Evolutionary conservation across 768 basidiomycete species (phyloP).

Genomic region (Collybia sp.): DNA sequence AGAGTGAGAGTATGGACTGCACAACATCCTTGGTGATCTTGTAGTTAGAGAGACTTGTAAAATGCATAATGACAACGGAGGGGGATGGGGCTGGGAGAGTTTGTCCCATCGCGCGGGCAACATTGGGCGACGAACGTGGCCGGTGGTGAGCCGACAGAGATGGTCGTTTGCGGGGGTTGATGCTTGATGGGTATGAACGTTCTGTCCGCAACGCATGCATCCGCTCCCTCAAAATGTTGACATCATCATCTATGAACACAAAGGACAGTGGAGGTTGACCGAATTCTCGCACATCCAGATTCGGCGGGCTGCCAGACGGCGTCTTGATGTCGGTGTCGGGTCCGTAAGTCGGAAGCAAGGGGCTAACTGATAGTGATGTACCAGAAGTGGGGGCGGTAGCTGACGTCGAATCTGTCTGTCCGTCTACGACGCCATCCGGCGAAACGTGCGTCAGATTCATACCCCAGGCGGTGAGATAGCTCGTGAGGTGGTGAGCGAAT

Average conservation of each 20-base stretch:
- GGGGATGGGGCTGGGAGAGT: slow-evolving; percentile 20
- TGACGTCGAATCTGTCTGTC: slow-evolving; percentile 15
- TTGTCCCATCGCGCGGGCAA: slow-evolving; percentile 51
- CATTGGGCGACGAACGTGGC: slow-evolving; percentile 77
- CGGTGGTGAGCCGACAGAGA: slow-evolving; percentile 64
- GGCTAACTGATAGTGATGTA: slow-evolving; percentile 4
- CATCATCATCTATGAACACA: slow-evolving; percentile 91
- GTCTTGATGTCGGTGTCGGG: slow-evolving; percentile 7
- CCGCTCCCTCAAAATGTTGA: slow-evolving; percentile 71
- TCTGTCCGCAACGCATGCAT: slow-evolving; percentile 65
- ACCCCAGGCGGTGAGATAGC: slow-evolving; percentile 92
- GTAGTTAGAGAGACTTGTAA: slow-evolving; percentile 88
- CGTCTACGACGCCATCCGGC: slow-evolving; percentile 50
- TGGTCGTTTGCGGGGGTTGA: slow-evolving; percentile 55
- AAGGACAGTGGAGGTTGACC: slow-evolving; percentile 44
- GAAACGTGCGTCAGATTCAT: slow-evolving; percentile 86
- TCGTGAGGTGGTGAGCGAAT: slow-evolving; percentile 90
- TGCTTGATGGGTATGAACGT: slow-evolving; percentile 35
- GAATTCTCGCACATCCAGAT: slow-evolving; percentile 15
- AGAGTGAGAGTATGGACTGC: slow-evolving; percentile 56
- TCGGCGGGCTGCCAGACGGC: slow-evolving; percentile 5
- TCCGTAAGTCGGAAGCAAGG: slow-evolving; percentile 4
- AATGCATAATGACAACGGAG: slow-evolving; percentile 72
- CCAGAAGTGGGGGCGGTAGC: slow-evolving; percentile 5
- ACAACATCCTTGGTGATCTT: slow-evolving; percentile 83